These are phyloP conservation scores for Cubamyces lactineus DNA, from an alignment of 768 basidiomycete species.

Conservation along the genomic window DNA sequence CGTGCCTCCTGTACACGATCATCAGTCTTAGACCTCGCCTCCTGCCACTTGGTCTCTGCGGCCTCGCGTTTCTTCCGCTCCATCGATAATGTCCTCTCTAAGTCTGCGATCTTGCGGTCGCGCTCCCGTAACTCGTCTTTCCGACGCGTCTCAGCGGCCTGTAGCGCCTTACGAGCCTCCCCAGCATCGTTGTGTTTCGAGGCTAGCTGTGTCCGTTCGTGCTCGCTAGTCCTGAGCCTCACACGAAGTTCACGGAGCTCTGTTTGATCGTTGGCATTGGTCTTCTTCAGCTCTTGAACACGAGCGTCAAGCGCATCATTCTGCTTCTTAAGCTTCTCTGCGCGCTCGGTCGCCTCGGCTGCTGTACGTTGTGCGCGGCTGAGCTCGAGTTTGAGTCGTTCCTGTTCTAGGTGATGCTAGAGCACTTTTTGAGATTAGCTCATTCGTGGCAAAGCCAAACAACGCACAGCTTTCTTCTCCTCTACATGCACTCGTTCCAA, in stretches of 20 bases:
- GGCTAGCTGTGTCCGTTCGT: constrained; percentile 55
- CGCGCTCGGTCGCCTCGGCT: constrained; percentile 53
- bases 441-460: neutral
- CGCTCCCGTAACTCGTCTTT: constrained; percentile 58
- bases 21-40: constrained; percentile 46
- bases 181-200: constrained; percentile 54
- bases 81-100: constrained; percentile 52
- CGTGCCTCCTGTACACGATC: constrained; percentile 44
- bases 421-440: constrained; percentile 5
- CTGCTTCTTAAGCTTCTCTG: constrained; percentile 68
- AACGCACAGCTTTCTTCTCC: constrained; percentile 64
- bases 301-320: constrained; percentile 58
- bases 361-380: constrained; percentile 48
- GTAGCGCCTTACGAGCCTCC: constrained; percentile 55
- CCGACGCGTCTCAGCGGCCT: constrained; percentile 51
- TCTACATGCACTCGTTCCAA: constrained; percentile 65
- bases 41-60: constrained; percentile 48
- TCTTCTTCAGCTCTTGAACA: constrained; percentile 62
- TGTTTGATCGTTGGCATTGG: constrained; percentile 49
- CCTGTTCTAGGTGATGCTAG: constrained; percentile 65
- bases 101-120: constrained; percentile 56
- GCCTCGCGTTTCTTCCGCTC: constrained; percentile 58
- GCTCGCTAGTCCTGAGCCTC: constrained; percentile 60
- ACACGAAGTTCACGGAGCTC: constrained; percentile 66
- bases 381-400: constrained; percentile 61